Conservation (phyloP, 1,139 yeast species). For the Wickerhamomyces sp. region DNA sequence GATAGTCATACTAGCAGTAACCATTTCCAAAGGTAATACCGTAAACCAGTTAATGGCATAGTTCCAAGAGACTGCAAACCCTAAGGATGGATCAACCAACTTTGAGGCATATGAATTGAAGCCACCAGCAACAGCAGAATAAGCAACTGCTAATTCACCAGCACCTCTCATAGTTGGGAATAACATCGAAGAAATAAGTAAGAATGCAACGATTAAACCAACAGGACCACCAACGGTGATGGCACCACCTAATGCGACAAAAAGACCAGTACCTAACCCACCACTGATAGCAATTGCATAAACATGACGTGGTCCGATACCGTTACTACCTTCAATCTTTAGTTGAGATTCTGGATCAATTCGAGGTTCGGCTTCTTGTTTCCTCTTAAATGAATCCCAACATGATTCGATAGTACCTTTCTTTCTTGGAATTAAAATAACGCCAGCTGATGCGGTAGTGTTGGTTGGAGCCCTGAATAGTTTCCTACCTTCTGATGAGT, state of each 20-base stretch:
- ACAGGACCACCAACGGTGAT: constrained; percentile 70
- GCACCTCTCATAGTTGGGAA: constrained; percentile 60
- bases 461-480: no score
- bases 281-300: constrained; percentile 61
- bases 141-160: constrained; percentile 69
- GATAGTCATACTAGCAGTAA: constrained; percentile 66
- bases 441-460: background rate
- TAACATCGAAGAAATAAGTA: constrained; percentile 52
- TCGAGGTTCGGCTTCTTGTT: constrained; percentile 27
- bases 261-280: constrained; percentile 57
- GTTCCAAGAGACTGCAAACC: constrained; percentile 71
- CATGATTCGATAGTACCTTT: constrained; percentile 33
- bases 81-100: constrained; percentile 68
- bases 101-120: constrained; percentile 62
- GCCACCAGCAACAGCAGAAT: constrained; percentile 65
- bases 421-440: background rate
- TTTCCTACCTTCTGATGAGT: no score
- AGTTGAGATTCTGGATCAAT: constrained; percentile 38
- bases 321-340: background rate
- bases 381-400: constrained; percentile 51
- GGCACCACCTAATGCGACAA: constrained; percentile 62
- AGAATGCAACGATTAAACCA: constrained; percentile 55
- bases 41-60: constrained; percentile 74
- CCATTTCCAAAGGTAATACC: constrained; percentile 66
- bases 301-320: constrained; percentile 34